These are phyloP conservation scores for Thelephora aurantiotincta DNA, from an alignment of 768 basidiomycete species.

Conservation along the genomic window DNA sequence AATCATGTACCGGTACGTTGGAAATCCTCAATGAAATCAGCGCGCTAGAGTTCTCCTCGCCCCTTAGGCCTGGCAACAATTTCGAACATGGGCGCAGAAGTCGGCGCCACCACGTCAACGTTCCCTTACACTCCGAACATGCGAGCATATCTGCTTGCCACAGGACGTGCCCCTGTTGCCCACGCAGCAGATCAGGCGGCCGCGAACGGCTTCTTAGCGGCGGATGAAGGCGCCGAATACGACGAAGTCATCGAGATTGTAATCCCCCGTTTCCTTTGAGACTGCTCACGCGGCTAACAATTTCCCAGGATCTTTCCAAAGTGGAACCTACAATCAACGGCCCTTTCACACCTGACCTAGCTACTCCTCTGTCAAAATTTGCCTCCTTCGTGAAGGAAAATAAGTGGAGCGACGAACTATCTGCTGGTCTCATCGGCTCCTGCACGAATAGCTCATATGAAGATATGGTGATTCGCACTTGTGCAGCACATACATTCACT, in stretches of 20 bases:
- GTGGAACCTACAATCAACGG: conserved; percentile 92
- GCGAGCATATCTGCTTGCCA: conserved; percentile 81
- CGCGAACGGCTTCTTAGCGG: conserved; percentile 55
- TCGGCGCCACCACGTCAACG: conserved; percentile 98
- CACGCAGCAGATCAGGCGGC: conserved; percentile 78
- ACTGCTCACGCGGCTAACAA: neutral
- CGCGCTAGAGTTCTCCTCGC: neutral
- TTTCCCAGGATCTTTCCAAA: conserved; percentile 62
- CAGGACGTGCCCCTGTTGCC: conserved; percentile 78
- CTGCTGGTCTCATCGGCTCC: conserved; percentile 90
- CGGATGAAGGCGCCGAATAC: conserved; percentile 85
- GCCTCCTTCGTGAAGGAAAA: conserved; percentile 64
- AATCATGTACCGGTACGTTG: conserved; percentile 78
- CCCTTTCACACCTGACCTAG: conserved; percentile 93
- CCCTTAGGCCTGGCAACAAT: conserved; percentile 75
- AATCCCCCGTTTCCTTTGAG: conserved; percentile 14
- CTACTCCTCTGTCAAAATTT: conserved; percentile 88
- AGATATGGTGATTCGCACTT: conserved; percentile 53
- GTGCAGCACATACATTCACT: neutral
- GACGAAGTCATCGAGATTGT: conserved; percentile 93
- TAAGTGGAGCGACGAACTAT: conserved; percentile 88
- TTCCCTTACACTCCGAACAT: conserved; percentile 93
- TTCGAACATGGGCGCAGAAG: conserved; percentile 98
- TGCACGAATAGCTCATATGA: conserved; percentile 99
- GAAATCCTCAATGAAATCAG: too few relatives aligned